Percentiles rank a stretch among this genome's conserved stretches.
Conservation (phyloP, 805 yeast genomes). For the Monosporozyma unispora region DNA sequence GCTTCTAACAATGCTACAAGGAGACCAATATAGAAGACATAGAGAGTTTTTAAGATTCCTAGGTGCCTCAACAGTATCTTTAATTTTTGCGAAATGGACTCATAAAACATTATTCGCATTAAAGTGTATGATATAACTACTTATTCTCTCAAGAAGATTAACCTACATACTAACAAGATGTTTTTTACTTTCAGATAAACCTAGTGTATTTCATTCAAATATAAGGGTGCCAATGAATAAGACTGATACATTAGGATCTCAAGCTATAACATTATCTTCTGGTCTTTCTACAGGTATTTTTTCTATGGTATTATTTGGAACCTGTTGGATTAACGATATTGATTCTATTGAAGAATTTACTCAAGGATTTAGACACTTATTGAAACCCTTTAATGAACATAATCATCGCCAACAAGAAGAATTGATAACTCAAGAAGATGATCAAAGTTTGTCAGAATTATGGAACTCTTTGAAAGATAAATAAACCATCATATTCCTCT, state of each 20-base stretch:
- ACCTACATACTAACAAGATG: background rate
- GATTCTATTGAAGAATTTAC: slow-evolving; percentile 54
- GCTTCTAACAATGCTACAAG: background rate
- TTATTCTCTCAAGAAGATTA: background rate
- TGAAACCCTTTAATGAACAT: background rate
- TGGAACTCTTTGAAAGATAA: background rate
- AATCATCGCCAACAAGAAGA: background rate
- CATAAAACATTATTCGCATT: slow-evolving; percentile 65
- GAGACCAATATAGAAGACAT: slow-evolving; percentile 1
- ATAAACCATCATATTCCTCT: background rate
- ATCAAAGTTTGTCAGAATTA: background rate
- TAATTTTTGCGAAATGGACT: slow-evolving; percentile 64
- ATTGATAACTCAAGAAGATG: background rate
- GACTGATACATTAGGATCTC: slow-evolving; percentile 45
- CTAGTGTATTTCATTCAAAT: slow-evolving; percentile 73
- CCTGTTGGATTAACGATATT: slow-evolving; percentile 74
- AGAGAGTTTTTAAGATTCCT: slow-evolving; percentile 62
- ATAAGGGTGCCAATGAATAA: slow-evolving; percentile 32
- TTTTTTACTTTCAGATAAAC: slow-evolving; percentile 37
- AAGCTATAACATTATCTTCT: slow-evolving; percentile 77
- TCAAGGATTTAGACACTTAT: background rate
- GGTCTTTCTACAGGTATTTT: slow-evolving; percentile 62
- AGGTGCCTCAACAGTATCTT: slow-evolving; percentile 62
- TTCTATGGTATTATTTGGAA: slow-evolving; percentile 64
- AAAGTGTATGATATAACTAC: slow-evolving; percentile 39